Base-by-base conservation (phyloP, 495 filamentous ascomycete genomes). In the Neurospora sp. region DNA sequence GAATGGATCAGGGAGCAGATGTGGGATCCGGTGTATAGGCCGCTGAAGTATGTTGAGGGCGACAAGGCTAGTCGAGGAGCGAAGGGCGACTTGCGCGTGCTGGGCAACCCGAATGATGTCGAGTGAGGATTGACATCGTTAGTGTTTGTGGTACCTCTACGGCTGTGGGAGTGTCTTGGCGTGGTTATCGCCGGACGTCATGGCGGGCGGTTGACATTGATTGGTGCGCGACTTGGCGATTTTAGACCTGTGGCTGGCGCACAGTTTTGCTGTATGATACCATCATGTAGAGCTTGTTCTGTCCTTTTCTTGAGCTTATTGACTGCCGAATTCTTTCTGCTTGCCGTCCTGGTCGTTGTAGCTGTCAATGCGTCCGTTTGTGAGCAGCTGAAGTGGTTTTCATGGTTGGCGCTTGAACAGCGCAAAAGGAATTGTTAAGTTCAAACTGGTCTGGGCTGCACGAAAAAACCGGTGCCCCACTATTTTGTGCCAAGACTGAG, bases 1-100 rank as follows among this genome's bases (percentile, higher is more conserved):
- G 89, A 92, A 79, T 97, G 94, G 94, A 90, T 97, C 71, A 80
- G 87, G 9, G 91, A 90, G 80, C 94, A 96, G 84, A 97, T 97
- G 94, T 97, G 94, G 94, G 87, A 94, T 73, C 86, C 94, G 3
- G 81, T 79, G 27, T 97, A 97, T 78, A 78, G 92, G 27, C 86
- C 88, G 40, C 78, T 96, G 69, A 86, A 83, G 76, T 82, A 82
- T 37, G 87, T 93, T 3, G 80, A 84, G 37, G 80, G 79, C 7
- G 80, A 80, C 1, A 78, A 75, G 12, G 89, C 89, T 6, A 86
- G 82, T 40, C 78, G 85, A 1, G 76, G 83, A 71, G 90, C 88
- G 4, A 90, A 80, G 81, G 90, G 89, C 0, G 88, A 92, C 80
- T 74, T 89, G 72, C 86, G 87, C 39, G 81, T 88, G 53, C 86